Evolutionary conservation across 345 rosid species (phyloP).

Genomic region (Acer yangbiense): DNA sequence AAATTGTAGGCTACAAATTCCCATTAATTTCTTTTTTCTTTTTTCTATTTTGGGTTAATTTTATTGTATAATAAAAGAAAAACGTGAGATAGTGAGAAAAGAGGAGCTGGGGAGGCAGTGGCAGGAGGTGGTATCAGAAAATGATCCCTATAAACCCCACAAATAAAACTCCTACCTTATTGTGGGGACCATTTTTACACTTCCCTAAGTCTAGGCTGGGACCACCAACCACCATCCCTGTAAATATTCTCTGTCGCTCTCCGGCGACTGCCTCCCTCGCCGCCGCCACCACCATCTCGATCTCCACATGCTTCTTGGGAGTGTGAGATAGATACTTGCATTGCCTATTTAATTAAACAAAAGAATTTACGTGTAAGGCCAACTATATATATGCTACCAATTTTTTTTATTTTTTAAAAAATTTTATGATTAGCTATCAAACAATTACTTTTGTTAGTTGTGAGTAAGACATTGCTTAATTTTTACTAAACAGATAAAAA

Average conservation of each 20-base stretch:
- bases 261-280: neutral
- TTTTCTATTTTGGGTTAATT: neutral
- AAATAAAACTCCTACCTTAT: neutral
- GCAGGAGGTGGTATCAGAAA: conserved; percentile 12
- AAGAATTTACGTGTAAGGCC: too few species aligned
- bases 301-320: neutral
- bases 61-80: neutral
- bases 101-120: neutral
- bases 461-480: too few species aligned
- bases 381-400: neutral
- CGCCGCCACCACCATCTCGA: neutral
- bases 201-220: neutral
- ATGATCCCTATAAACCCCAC: conserved; percentile 22
- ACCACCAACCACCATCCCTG: neutral
- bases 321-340: too few species aligned
- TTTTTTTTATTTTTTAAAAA: neutral
- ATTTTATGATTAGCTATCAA: neutral
- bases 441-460: neutral
- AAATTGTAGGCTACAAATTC: conserved; percentile 6
- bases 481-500: too few species aligned
- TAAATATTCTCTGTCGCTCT: neutral
- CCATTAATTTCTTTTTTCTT: neutral
- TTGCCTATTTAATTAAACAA: too few species aligned
- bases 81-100: neutral
- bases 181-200: neutral